Base-by-base conservation (phyloP, 2,329 filamentous ascomycete species). In the Ploettnerulaceae sp. region DNA sequence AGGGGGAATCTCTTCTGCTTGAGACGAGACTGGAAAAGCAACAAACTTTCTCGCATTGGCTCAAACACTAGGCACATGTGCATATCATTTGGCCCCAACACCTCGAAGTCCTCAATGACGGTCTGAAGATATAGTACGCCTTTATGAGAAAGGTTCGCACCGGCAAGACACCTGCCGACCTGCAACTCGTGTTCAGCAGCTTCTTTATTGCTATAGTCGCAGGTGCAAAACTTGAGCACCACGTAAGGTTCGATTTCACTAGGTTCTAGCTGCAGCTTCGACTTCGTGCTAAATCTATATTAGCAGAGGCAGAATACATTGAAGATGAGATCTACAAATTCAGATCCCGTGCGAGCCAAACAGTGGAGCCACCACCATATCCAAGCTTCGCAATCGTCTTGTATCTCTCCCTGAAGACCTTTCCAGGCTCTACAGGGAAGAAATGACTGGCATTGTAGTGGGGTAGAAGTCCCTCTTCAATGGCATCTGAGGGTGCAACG, bases 11-110 rank as follows among this genome's bases (percentile, higher is more conserved):
- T 44, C 46, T 15, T 28, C 12, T 33, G 9, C 40, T 45, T 48
- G 3, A 39, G 12, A 3, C 33, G 40, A 12, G 39, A 44, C 40
- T 44, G 34, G 40, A 44, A 48, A 20, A 29, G 7, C 11, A 21
- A 48, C 12, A 48, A 28, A 20, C 11, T 25, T 34, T 48, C 46
- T 22, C 46, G 39, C 39, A 48, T 48, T 33, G 46, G 46, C 35
- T 45, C 25, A 34, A 44, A 48, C 3, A 48, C 46, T 29, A 48
- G 28, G 34, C 39, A 48, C n/a, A 48, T 25, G 28, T 48, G 46
- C 5, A 12, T 44, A 18, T 34, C 46, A 25, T 38, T 33, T 7
- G 46, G 21, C 5, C 39, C 39, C 17, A 11, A 2, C 12, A 44
- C 24, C 18, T 44, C 34, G n/a, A 48, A 48, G 3, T 28, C 21